Evolutionary conservation across 257 asterid genomes (phyloP), one percentile per base, ranked within the genome.

Genomic region (Fraxinus pennsylvanica): DNA sequence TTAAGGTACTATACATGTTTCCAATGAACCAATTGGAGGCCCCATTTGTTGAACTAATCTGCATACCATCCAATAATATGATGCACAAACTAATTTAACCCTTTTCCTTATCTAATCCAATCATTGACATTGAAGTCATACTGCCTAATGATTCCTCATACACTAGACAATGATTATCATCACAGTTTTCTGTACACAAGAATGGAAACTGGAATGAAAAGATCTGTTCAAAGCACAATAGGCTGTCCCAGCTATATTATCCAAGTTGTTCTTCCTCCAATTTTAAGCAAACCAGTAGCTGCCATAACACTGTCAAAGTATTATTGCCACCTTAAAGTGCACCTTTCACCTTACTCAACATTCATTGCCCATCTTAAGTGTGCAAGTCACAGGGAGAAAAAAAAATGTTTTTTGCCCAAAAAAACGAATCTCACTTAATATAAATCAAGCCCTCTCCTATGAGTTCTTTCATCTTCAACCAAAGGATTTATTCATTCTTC

Each of bases 241-340:
- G 47, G 4, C 15, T 12, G 35, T 32, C 35, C 35, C 19, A 68
- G 30, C 3, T 43, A 9, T 10, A 47, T 32, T 32, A 32, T 32
- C 76, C 76, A 35, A 19, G 71, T 67, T 71, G 75, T 76, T 76
- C 50, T 77, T 71, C 77, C 91, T 83, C 81, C 73, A 71, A 77
- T 72, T 43, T 66, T 75, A 90, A 90, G 93, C 89, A 85, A 90
- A 71, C 76, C 76, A 71, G 70, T 75, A 75, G 85, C 76, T 81
- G 84, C 81, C 47, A 39, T 67, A 72, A 78, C 82, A 81, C 81
- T 84, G 76, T 82, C 86, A 77, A 75, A 80, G 69, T 61, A 47
- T 77, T 81, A 71, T 74, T 3, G 81, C 84, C 81, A 81, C 89
- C 88, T 82, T 78, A 73, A 73, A 75, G 36, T 71, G 76, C 80